Evolutionary conservation across 2,329 filamentous ascomycete genomes (phyloP).

Genomic region (Pestalotiopsis sp.): DNA sequence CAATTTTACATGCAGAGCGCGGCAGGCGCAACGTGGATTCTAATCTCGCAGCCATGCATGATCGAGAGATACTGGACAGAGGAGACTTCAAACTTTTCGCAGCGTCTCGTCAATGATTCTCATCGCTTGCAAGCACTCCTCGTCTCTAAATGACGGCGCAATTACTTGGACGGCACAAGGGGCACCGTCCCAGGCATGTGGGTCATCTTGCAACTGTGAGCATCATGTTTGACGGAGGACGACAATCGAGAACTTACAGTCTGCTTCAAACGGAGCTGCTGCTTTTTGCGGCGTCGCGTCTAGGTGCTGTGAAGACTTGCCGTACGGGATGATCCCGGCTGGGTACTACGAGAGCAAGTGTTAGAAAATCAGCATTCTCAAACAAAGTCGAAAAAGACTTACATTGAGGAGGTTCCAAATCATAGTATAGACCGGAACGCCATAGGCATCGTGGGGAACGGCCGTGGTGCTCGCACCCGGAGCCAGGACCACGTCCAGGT

Average conservation of each 20-base stretch:
- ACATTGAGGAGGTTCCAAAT: conserved; percentile 56
- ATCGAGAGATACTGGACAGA: too few species aligned
- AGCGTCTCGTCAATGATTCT: conserved; percentile 29
- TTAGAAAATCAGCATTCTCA: neutral
- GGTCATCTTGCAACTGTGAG: conserved; percentile 35
- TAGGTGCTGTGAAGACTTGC: conserved; percentile 40
- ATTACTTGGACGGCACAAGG: conserved; percentile 50
- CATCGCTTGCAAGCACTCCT: conserved; percentile 41
- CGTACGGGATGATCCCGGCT: conserved; percentile 49
- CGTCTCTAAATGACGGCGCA: conserved; percentile 48
- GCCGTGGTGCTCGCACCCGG: conserved; percentile 53
- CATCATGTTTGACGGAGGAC: neutral
- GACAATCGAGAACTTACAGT: conserved; percentile 30
- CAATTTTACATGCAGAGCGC: too few species aligned
- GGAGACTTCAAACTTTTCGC: neutral
- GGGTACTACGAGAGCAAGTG: conserved; percentile 42
- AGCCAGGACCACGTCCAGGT: conserved; percentile 53
- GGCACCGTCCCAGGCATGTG: conserved; percentile 40
- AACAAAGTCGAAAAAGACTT: conserved; percentile 26
- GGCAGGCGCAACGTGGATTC: too few species aligned
- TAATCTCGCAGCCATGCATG: too few species aligned
- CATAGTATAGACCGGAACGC: conserved; percentile 46
- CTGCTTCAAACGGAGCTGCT: conserved; percentile 29
- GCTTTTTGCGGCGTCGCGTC: conserved; percentile 36
- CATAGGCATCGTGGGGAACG: conserved; percentile 53